Conservation (phyloP, 805 yeast species). For the Schwanniomyces sp. region DNA sequence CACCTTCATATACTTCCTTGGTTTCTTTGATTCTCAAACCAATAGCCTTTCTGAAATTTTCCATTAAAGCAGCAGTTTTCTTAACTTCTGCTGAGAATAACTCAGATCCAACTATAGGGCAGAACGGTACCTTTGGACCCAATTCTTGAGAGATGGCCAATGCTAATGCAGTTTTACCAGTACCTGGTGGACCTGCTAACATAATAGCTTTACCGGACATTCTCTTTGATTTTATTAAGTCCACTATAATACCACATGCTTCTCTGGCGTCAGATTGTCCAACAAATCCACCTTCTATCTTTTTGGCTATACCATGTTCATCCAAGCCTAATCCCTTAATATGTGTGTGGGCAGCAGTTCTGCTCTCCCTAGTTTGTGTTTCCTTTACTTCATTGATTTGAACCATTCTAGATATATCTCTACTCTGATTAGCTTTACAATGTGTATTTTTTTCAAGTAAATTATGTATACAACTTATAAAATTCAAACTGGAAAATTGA, state of each 20-base stretch:
- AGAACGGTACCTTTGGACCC: slow-evolving; percentile 96
- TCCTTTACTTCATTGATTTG: slow-evolving; percentile 77
- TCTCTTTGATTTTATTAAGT: slow-evolving; percentile 85
- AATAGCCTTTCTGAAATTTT: slow-evolving; percentile 93
- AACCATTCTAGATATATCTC: slow-evolving; percentile 50
- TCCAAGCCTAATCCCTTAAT: slow-evolving; percentile 93
- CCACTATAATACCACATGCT: slow-evolving; percentile 94
- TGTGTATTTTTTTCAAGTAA: neutral
- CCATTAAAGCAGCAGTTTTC: slow-evolving; percentile 95
- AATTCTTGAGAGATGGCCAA: slow-evolving; percentile 93
- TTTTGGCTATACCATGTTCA: slow-evolving; percentile 82
- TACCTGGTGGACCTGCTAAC: slow-evolving; percentile 97
- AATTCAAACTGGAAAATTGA: neutral
- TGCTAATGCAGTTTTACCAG: slow-evolving; percentile 97
- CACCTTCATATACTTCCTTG: slow-evolving; percentile 97
- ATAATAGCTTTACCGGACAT: slow-evolving; percentile 96
- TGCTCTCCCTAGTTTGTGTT: slow-evolving; percentile 48
- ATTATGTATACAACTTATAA: neutral
- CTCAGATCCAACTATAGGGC: slow-evolving; percentile 95
- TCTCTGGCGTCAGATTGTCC: slow-evolving; percentile 77
- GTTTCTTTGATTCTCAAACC: slow-evolving; percentile 95
- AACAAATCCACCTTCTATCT: slow-evolving; percentile 84
- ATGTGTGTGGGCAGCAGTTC: slow-evolving; percentile 97
- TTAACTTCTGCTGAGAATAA: slow-evolving; percentile 94
- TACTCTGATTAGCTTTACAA: neutral